A percentile compares a stretch with the other conserved stretches of the same genome.
These are phyloP conservation scores for Aspergillus homomorphus DNA, from an alignment of 495 filamentous ascomycete species.

Conservation along the genomic window DNA sequence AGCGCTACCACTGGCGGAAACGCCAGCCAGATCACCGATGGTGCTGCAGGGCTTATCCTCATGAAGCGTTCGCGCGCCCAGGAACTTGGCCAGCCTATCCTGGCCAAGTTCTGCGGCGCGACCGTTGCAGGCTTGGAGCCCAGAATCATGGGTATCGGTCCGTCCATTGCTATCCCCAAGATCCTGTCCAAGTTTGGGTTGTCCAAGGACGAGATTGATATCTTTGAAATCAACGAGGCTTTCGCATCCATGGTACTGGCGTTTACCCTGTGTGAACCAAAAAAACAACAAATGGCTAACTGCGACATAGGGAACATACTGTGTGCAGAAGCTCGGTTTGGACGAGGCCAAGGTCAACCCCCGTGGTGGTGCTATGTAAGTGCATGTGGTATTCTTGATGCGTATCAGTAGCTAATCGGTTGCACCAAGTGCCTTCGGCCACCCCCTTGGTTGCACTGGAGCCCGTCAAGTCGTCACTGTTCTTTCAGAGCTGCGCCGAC, in stretches of 20 bases:
- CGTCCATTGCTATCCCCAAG: conserved; percentile 90
- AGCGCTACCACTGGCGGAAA: conserved; percentile 88
- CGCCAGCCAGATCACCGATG: conserved; percentile 90
- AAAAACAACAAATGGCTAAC: conserved; percentile 10
- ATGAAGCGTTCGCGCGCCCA: conserved; percentile 90
- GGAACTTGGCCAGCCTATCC: conserved; percentile 79
- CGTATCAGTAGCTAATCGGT: conserved; percentile 7
- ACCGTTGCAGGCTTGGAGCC: conserved; percentile 85
- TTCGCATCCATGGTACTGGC: conserved; percentile 83
- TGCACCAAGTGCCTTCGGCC: conserved; percentile 67
- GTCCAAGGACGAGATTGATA: conserved; percentile 75
- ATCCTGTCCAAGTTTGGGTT: conserved; percentile 75
- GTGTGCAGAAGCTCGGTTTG: conserved; percentile 69
- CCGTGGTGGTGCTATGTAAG: conserved; percentile 70
- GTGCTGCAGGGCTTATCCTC: conserved; percentile 82
- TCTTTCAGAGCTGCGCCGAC: conserved; percentile 69
- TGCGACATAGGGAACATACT: conserved; percentile 65
- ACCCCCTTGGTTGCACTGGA: conserved; percentile 77
- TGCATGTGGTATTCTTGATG: conserved; percentile 1
- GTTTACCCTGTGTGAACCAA: neutral
- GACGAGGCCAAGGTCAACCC: conserved; percentile 87
- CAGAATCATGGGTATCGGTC: conserved; percentile 95
- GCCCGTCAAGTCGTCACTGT: conserved; percentile 82
- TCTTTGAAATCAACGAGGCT: conserved; percentile 94
- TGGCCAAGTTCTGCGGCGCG: conserved; percentile 88